Evolutionary conservation across 2,329 filamentous ascomycete genomes (phyloP).

Genomic region (Calonectria multiphialidica): DNA sequence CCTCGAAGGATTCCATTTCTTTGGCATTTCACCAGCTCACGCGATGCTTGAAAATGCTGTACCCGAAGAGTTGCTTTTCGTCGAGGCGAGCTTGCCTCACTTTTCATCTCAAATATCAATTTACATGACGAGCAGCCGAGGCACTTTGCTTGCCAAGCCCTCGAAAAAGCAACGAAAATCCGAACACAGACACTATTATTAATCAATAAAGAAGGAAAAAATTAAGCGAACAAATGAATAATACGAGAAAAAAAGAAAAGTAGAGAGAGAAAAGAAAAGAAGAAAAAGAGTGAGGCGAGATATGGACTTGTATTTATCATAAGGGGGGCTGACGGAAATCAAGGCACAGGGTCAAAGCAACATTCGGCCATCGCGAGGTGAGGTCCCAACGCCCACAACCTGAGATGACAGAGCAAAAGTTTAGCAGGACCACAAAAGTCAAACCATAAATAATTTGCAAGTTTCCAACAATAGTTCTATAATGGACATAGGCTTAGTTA

Average conservation of each 20-base stretch:
- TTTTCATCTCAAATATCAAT: background rate
- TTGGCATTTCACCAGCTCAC: background rate
- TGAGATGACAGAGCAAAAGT: no score
- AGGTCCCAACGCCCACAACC: no score
- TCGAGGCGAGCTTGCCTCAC: background rate
- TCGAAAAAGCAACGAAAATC: background rate
- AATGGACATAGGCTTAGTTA: no score
- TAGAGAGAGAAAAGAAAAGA: background rate
- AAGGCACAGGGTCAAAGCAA: no score
- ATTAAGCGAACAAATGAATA: background rate
- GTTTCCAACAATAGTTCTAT: no score
- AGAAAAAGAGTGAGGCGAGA: background rate
- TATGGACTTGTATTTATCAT: background rate
- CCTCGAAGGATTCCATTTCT: background rate
- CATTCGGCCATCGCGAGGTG: no score
- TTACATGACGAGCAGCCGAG: background rate
- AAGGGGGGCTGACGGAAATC: no score
- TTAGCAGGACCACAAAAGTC: no score
- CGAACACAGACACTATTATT: background rate
- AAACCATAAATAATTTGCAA: no score
- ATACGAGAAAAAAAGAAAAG: background rate
- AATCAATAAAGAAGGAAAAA: background rate
- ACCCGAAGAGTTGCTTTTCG: background rate
- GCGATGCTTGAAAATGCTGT: background rate
- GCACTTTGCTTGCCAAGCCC: background rate